phyloP scores from a whole-genome alignment of 169 alveolate genomes.

The Babesia caballi region DNA sequence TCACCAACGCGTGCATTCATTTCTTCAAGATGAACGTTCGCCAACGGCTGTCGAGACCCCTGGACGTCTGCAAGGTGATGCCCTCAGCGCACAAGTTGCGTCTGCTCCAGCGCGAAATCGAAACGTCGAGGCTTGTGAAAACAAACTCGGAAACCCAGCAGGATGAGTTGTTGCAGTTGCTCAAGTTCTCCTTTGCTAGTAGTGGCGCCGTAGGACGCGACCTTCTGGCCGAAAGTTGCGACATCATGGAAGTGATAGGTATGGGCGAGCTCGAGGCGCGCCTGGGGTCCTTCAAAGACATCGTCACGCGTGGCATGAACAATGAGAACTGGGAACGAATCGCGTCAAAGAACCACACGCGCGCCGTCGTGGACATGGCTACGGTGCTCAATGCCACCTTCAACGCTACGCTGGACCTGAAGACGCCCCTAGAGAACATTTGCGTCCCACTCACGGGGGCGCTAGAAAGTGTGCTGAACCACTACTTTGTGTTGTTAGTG shows the following conservation, averaged over 20 bases:
- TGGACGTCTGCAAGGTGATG: conserved; percentile 35
- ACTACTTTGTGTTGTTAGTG: conserved; percentile 8
- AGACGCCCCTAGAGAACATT: conserved; percentile 32
- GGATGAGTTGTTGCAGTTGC: conserved; percentile 14
- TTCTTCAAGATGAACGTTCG: conserved; percentile 5
- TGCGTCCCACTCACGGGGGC: conserved; percentile 38
- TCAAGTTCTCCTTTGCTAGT: conserved; percentile 21
- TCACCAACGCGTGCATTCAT: conserved; percentile 43
- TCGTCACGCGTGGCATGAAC: conserved; percentile 31
- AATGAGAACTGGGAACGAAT: conserved; percentile 42
- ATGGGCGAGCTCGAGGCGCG: conserved; percentile 27
- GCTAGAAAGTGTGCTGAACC: conserved; percentile 33
- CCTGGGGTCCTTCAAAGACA: conserved; percentile 21
- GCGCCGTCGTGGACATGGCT: conserved; percentile 49
- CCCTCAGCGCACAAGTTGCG: conserved; percentile 37
- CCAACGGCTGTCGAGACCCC: background rate
- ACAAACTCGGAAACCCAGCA: conserved; percentile 7
- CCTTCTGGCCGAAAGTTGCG: conserved; percentile 19
- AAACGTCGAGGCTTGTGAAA: conserved; percentile 33
- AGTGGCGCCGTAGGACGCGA: background rate
- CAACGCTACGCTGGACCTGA: conserved; percentile 34
- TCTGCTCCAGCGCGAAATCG: conserved; percentile 55
- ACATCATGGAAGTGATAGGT: conserved; percentile 26
- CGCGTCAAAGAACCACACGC: conserved; percentile 21
- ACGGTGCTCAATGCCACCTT: conserved; percentile 36